Evolutionary conservation across 108 stramenopile genomes (phyloP), one percentile per base, ranked within the genome.

Genomic region (Cyclotella choctawhatcheeana): DNA sequence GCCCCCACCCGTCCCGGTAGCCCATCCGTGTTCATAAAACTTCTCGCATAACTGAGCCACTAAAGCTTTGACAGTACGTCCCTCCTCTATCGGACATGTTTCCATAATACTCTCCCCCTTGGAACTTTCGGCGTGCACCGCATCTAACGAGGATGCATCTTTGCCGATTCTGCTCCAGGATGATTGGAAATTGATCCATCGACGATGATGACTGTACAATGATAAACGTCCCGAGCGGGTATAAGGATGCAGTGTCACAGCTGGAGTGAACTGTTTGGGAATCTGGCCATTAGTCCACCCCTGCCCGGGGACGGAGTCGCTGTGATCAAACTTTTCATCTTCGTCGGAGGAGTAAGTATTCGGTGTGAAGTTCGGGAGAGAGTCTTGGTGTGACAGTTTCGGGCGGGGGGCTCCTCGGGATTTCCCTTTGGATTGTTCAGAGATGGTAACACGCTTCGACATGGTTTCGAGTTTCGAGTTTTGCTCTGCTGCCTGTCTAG

Each of bases 1-100:
- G 8, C 95, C 93, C 20, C 98, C 98, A 4, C 97, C 97, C 0
- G 96, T 98, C 37, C 98, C 98, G 3, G 95, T 94, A 18, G 92
- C 94, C 98, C 98, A 98, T 29, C 97, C 97, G 10, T 68, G 50
- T 6, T 82, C 64, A 60, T 97, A 98, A 71, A 96, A 98, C 7
- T 81, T 52, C 31, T 92, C 87, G 56, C 96, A 98, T 4, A 98
- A 70, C 50, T 96, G 92, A 3, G 88, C 84, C 50, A 98, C 91
- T 5, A 98, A 65, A 8, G 80, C 76, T 7, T 83, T 68, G 17
- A 86, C 84, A 4, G 79, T 66, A 44, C 58, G 48, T 20, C 74
- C 88, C 56, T 89, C 89, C 24, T 75, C 79, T 24, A 77, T 62
- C 13, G 58, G 61, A 58, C 62, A 79, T 5, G 47, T 61, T 18